These are phyloP conservation scores for Penicillium thymicola DNA, from an alignment of 2,329 filamentous ascomycete species.

Conservation along the genomic window DNA sequence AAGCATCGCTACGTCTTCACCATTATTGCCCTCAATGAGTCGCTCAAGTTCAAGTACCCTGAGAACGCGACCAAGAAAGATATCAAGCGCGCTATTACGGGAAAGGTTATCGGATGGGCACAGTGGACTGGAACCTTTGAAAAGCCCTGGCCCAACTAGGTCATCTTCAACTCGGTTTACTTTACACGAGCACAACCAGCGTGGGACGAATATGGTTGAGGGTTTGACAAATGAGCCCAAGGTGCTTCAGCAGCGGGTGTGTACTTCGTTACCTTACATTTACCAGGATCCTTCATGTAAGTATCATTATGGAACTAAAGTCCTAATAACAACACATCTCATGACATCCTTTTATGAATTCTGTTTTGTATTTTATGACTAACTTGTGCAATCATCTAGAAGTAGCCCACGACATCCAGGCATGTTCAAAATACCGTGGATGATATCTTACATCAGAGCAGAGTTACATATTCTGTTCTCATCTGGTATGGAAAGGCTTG, in stretches of 20 bases:
- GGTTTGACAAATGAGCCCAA: not conserved
- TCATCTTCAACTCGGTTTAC: too few relatives aligned
- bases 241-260: not conserved
- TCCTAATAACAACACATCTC: not conserved
- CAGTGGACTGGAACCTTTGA: slow-evolving; percentile 34
- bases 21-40: slow-evolving; percentile 28
- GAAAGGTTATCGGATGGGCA: slow-evolving; percentile 32
- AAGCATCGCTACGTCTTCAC: slow-evolving; percentile 34
- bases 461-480: too few relatives aligned
- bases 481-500: too few relatives aligned
- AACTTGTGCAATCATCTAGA: not conserved
- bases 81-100: slow-evolving; percentile 27
- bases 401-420: not conserved
- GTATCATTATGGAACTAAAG: not conserved
- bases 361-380: not conserved
- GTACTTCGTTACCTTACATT: not conserved
- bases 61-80: slow-evolving; percentile 26
- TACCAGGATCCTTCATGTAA: not conserved
- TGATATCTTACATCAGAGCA: not conserved
- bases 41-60: slow-evolving; percentile 18
- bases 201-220: not conserved
- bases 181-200: not conserved
- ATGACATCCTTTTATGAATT: not conserved
- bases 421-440: not conserved
- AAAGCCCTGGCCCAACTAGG: slow-evolving; percentile 21